phyloP scores from a whole-genome alignment of 441 rosid species.

The Lepidium campestre region DNA sequence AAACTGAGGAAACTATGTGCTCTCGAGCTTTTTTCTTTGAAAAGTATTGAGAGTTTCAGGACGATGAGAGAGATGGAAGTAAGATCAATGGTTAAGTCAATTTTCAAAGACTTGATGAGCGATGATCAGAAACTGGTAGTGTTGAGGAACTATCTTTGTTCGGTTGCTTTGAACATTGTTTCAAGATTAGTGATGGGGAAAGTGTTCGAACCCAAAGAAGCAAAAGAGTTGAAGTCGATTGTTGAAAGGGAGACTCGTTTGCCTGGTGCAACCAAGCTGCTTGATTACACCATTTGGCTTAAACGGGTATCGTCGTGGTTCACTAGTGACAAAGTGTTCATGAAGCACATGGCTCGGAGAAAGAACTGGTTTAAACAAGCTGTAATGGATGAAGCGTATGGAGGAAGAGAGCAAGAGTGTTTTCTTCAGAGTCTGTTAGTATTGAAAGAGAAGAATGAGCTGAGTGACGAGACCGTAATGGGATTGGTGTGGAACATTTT shows the following conservation, averaged over 20 bases:
- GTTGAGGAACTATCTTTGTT: constrained; percentile 49
- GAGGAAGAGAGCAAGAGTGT: constrained; percentile 55
- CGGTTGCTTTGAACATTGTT: constrained; percentile 74
- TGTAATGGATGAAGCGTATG: constrained; percentile 57
- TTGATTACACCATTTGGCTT: constrained; percentile 80
- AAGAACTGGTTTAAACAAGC: constrained; percentile 51
- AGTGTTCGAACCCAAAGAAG: constrained; percentile 54
- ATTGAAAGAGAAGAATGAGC: constrained; percentile 66
- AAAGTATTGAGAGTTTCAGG: constrained; percentile 47
- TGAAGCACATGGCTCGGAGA: constrained; percentile 49
- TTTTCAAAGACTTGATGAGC: constrained; percentile 37
- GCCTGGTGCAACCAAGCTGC: constrained; percentile 36
- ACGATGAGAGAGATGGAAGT: constrained; percentile 82
- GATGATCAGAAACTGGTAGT: constrained; percentile 22
- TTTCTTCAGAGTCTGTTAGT: constrained; percentile 71
- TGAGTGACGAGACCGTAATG: constrained; percentile 74
- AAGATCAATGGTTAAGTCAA: constrained; percentile 70
- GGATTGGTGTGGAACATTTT: constrained; percentile 92
- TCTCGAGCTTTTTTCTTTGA: constrained; percentile 42
- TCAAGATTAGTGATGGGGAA: constrained; percentile 79
- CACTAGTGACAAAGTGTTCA: constrained; percentile 41
- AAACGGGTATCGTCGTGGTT: constrained; percentile 61
- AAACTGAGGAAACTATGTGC: constrained; percentile 80
- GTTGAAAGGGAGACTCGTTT: constrained; percentile 56
- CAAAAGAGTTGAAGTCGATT: constrained; percentile 59